Evolutionary conservation across 1,284 basidiomycete genomes (phyloP), one percentile per base, ranked within the genome.

Genomic region (Leccinum solheimii): DNA sequence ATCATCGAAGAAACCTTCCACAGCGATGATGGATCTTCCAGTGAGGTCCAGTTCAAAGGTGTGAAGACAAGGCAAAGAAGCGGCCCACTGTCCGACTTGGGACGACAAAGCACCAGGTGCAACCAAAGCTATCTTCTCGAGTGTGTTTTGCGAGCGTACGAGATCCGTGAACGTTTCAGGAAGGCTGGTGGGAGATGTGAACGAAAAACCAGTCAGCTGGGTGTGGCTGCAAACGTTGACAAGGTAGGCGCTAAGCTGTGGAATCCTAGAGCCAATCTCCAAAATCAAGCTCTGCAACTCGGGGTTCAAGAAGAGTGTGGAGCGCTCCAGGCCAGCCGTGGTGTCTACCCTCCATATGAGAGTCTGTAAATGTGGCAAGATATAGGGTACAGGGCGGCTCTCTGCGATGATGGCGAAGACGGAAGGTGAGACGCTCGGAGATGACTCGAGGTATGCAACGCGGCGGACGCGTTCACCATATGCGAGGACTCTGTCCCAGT

Each of bases 1-100:
- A 57, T 89, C 85, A 69, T 87, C 85, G 70, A 92, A 91, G 75
- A 92, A 92, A 14, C 86, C 86, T 73, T 90, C 87, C 19, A 91
- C 86, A 0, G 86, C 85, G 27, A 83, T 84, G 57, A 81, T 76
- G 9, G 86, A 83, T 58, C 86, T 79, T 59, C 86, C 86, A 0
- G 88, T 85, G 34, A 92, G 79, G 71, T 92, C 90, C 53, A 92
- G 78, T 66, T 87, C 84, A 59, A 92, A 76, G 57, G 79, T 81
- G 67, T 81, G 84, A 64, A 92, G 79, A 50, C 78, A 71, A 21
- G 85, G 83, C 7, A 91, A 77, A 32, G 80, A 80, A 16, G 87
- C 81, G 16, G 83, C 76, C 88, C 88, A 91, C 62, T 82, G 82
- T 49, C 90, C 90, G n/a, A 90, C 80, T 54, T 78, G 80, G 27